Evolutionary conservation across 2,329 filamentous ascomycete genomes (phyloP), one percentile per base, ranked within the genome.

Genomic region (Pyrenochaeta sp.): DNA sequence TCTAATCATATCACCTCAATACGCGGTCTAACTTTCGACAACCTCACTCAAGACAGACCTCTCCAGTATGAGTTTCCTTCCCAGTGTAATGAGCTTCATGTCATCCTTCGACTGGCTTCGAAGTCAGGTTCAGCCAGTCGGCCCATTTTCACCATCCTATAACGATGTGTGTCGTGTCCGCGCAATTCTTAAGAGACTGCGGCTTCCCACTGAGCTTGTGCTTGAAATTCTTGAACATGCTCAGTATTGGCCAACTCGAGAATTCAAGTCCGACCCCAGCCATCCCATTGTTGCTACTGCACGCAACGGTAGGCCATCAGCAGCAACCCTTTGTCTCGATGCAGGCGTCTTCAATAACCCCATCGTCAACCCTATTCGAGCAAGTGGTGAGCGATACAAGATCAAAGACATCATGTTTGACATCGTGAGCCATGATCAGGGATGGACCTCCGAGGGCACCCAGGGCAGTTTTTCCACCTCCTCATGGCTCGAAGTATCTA

Each of bases 401-500:
- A 45, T 66, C 15, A 67, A 65, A 46, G 56, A 61, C 4, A 51
- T 75, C 6, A 51, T 64, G 2, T 74, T 72, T 36, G 40, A 56
- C 1, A 42, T 73, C 10, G 44, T 17, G 12, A 70, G 67, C 39
- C 45, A 41, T 5, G 72, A 75, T 44, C 72, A 75, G 43, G 72
- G 72, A 3, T 74, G 72, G 72, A 69, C 69, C 2, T 67, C 57
- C 23, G 60, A 72, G 39, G 52, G 54, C 7, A 68, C 63, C 4
- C 29, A 45, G 11, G 68, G 68, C 15, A 66, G 68, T 0, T 75
- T 61, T 45, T 42, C 54, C 10, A 72, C 69, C 3, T 69, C 69
- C 2, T 73, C 69, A 2, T 75, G 72, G 72, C 49, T 72, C 7
- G 72, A 75, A 27, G 59, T 64, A 1, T 71, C 67, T 7, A 72